phyloP scores from a whole-genome alignment of 352 stramenopile genomes.

The Phytophthora aleatoria region DNA sequence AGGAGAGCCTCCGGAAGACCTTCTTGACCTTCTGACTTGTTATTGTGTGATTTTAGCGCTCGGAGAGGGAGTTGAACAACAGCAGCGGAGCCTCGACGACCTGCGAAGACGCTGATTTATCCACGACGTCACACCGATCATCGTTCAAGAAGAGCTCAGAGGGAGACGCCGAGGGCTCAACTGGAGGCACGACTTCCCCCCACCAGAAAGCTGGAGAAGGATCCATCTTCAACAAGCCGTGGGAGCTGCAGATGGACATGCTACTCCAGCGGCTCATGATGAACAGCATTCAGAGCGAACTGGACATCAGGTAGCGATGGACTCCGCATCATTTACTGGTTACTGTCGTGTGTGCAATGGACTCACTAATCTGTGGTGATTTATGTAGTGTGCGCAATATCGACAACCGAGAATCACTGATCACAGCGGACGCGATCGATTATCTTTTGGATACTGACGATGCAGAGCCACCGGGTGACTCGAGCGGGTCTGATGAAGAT shows the following conservation, averaged over 20 bases:
- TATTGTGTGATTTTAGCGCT: conserved; percentile 8
- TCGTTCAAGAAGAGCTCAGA: conserved; percentile 25
- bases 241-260: conserved; percentile 88
- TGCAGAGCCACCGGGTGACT: conserved; percentile 5
- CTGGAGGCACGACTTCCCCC: conserved; percentile 6
- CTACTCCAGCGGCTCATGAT: conserved; percentile 85
- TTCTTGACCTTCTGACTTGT: not conserved
- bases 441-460: conserved; percentile 45
- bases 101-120: conserved; percentile 38
- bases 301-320: conserved; percentile 66
- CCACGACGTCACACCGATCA: conserved; percentile 30
- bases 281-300: conserved; percentile 76
- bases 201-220: conserved; percentile 8
- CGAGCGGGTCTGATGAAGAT: conserved; percentile 36
- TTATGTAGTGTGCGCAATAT: conserved; percentile 72
- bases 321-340: not conserved
- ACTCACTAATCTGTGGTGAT: conserved; percentile 10
- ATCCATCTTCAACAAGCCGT: conserved; percentile 53
- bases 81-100: conserved; percentile 31
- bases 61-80: conserved; percentile 23
- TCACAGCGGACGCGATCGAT: conserved; percentile 42
- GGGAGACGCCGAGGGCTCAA: conserved; percentile 13
- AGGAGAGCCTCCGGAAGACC: not conserved
- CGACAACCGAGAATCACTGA: conserved; percentile 58
- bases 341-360: conserved; percentile 23